phyloP scores from a whole-genome alignment of 257 asterid species.

The Linderniella brevidens region DNA sequence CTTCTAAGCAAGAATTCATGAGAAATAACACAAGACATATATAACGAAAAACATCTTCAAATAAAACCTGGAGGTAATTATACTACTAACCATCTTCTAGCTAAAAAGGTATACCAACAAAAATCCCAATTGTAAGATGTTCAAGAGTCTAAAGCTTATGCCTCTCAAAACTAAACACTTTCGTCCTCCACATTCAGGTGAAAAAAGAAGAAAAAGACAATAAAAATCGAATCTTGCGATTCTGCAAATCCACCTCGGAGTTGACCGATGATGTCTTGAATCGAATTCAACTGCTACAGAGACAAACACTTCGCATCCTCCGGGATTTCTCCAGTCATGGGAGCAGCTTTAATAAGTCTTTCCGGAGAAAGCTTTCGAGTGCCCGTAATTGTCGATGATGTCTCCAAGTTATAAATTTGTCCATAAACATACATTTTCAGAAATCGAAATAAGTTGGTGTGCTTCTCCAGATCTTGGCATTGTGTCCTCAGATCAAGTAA shows the following conservation, averaged over 20 bases:
- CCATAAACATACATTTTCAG: constrained; percentile 78
- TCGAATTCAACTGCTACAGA: constrained; percentile 15
- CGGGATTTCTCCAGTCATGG: constrained; percentile 60
- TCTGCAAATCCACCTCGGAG: too few relatives aligned
- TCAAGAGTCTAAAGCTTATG: too few relatives aligned
- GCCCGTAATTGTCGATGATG: constrained; percentile 28
- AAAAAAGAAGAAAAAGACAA: too few relatives aligned
- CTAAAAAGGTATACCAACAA: too few relatives aligned
- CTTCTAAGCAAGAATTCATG: too few relatives aligned
- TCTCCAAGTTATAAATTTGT: constrained; percentile 36
- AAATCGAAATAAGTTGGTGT: constrained; percentile 59
- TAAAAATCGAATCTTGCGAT: too few relatives aligned
- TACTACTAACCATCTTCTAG: too few relatives aligned
- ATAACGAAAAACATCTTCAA: too few relatives aligned
- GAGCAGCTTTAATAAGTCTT: constrained; percentile 67
- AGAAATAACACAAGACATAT: too few relatives aligned
- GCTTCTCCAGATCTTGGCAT: constrained; percentile 76
- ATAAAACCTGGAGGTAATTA: too few relatives aligned
- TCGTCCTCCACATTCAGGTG: neutral
- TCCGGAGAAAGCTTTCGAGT: constrained; percentile 33
- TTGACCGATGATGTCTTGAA: too few relatives aligned
- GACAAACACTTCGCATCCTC: constrained; percentile 68
- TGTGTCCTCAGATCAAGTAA: constrained; percentile 55
- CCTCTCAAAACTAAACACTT: neutral
- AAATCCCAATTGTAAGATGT: too few relatives aligned